Evolutionary conservation across 306 rosid species (phyloP).

Genomic region (Canavalia ensiformis): DNA sequence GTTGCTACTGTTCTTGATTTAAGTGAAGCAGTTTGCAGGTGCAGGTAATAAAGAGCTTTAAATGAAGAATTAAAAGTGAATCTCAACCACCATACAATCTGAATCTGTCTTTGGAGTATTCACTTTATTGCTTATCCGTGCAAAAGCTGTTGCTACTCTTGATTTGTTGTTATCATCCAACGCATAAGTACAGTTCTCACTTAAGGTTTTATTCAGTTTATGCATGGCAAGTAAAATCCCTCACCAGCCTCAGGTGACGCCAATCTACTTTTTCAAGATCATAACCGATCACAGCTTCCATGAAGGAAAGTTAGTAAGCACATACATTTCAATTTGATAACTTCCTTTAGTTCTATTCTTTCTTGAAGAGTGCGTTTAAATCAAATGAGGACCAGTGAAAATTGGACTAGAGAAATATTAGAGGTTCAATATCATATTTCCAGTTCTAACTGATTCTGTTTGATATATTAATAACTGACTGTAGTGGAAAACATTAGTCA

Average conservation of each 20-base stretch:
- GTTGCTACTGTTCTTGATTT: no score
- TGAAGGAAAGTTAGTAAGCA: constrained; percentile 25
- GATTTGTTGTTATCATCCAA: not conserved
- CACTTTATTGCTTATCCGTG: no score
- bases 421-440: not conserved
- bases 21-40: no score
- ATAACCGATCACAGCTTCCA: constrained; percentile 1
- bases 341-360: not conserved
- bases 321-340: not conserved
- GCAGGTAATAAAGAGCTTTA: no score
- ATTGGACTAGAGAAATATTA: not conserved
- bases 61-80: no score
- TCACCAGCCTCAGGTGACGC: not conserved
- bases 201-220: not conserved
- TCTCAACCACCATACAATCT: no score
- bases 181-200: not conserved
- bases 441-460: no score
- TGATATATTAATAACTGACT: not conserved
- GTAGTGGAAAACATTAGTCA: not conserved
- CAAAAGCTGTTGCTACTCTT: not conserved
- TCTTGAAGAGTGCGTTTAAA: not conserved
- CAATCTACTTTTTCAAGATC: constrained; percentile 30
- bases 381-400: no score
- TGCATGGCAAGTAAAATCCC: not conserved
- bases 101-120: no score